Conservation (phyloP, 768 basidiomycete genomes). For the Amanita polypyramis region DNA sequence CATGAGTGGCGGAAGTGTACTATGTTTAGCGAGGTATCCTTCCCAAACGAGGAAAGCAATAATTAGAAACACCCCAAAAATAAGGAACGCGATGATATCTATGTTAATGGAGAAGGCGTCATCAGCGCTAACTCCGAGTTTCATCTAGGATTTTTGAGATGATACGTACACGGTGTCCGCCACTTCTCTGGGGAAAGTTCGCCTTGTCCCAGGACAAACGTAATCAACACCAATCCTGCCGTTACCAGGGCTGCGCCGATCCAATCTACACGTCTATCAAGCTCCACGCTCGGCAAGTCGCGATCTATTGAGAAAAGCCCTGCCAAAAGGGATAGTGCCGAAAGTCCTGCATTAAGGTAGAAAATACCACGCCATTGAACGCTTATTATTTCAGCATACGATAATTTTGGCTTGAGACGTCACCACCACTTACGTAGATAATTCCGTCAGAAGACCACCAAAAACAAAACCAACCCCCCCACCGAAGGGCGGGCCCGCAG, state of each 20-base stretch:
- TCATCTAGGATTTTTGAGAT: too few species aligned
- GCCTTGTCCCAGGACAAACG: conserved; percentile 66
- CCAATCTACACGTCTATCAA: conserved; percentile 59
- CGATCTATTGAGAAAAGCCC: conserved; percentile 51
- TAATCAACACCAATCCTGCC: conserved; percentile 53
- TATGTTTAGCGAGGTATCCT: conserved; percentile 31
- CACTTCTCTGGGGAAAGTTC: conserved; percentile 48
- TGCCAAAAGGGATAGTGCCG: conserved; percentile 38
- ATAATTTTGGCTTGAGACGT: background rate
- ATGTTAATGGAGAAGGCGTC: background rate
- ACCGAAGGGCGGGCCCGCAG: conserved; percentile 79
- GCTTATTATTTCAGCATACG: background rate
- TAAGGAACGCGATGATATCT: background rate
- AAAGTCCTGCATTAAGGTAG: conserved; percentile 51
- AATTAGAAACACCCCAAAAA: conserved; percentile 52
- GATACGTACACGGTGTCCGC: conserved; percentile 31
- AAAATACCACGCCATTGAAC: conserved; percentile 31
- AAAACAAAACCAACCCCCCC: conserved; percentile 58
- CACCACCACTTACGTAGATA: conserved; percentile 22
- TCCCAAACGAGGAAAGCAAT: conserved; percentile 58
- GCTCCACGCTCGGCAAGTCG: conserved; percentile 35
- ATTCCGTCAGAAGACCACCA: conserved; percentile 62
- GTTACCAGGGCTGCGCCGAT: conserved; percentile 58
- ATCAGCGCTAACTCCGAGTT: background rate
- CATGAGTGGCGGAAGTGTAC: conserved; percentile 50